Conservation (phyloP, 331 rosid species). For the Dryas integrifolia region DNA sequence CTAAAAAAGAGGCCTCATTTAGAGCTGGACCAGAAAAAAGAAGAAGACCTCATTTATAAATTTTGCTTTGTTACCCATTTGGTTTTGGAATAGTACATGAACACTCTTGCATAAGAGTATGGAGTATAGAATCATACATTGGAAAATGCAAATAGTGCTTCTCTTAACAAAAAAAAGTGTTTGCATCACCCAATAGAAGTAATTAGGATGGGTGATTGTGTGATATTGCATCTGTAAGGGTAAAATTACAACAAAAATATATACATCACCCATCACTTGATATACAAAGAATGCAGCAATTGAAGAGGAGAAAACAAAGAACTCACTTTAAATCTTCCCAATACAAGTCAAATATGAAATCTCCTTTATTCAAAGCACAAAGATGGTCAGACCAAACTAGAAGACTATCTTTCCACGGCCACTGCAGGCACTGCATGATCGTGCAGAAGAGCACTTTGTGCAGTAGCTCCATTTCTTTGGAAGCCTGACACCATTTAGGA, state of each 20-base stretch:
- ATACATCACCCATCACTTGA: neutral
- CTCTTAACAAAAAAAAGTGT: neutral
- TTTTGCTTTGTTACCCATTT: too few relatives aligned
- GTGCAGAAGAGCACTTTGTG: constrained; percentile 73
- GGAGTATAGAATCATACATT: too few relatives aligned
- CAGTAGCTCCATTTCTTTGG: constrained; percentile 99
- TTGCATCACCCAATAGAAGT: neutral
- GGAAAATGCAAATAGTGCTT: neutral
- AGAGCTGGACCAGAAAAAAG: too few relatives aligned
- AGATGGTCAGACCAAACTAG: constrained; percentile 15
- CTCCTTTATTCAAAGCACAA: constrained; percentile 10
- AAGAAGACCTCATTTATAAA: too few relatives aligned
- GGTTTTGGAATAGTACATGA: too few relatives aligned
- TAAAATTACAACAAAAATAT: neutral
- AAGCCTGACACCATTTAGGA: constrained; percentile 51
- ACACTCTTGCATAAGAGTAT: too few relatives aligned
- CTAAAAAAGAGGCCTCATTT: too few relatives aligned
- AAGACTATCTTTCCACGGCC: constrained; percentile 71
- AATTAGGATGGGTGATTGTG: neutral
- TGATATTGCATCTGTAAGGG: neutral
- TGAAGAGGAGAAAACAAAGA: neutral
- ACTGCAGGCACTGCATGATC: constrained; percentile 69
- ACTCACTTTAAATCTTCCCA: constrained; percentile 6
- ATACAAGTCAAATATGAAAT: neutral
- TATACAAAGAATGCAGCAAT: neutral